Conservation (phyloP, 192 early-diverging fungal species). For the Coemansia sp. region DNA sequence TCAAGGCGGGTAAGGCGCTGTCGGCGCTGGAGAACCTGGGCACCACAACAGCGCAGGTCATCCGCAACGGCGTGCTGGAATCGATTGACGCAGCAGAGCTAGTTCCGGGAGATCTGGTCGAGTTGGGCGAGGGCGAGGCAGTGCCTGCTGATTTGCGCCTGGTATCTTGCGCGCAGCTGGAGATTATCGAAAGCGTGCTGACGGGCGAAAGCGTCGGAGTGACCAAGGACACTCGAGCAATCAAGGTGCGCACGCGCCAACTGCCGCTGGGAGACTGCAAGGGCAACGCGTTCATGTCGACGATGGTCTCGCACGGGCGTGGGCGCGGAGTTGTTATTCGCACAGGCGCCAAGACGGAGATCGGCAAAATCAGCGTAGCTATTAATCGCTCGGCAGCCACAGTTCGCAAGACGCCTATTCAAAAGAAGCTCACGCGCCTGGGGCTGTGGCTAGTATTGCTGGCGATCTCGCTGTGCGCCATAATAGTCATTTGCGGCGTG, state of each 20-base stretch:
- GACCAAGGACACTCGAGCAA: constrained; percentile 59
- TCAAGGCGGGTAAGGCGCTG: constrained; percentile 89
- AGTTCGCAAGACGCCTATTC: constrained; percentile 64
- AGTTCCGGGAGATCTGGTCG: constrained; percentile 88
- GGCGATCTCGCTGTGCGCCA: constrained; percentile 74
- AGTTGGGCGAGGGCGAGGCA: constrained; percentile 81
- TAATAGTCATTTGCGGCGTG: constrained; percentile 83
- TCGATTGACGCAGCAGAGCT: constrained; percentile 73
- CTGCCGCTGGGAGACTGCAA: constrained; percentile 88
- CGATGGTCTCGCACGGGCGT: constrained; percentile 84
- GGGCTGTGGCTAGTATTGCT: constrained; percentile 84
- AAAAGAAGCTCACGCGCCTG: constrained; percentile 72
- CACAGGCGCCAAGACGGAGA: constrained; percentile 85
- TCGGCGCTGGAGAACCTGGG: constrained; percentile 84
- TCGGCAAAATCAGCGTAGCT: constrained; percentile 90
- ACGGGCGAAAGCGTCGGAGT: constrained; percentile 75
- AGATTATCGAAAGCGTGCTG: constrained; percentile 68
- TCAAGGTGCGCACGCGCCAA: constrained; percentile 51
- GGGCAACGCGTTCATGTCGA: constrained; percentile 97
- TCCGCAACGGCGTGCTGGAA: constrained; percentile 73
- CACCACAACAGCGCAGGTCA: constrained; percentile 75
- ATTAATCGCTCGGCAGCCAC: constrained; percentile 64
- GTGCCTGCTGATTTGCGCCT: constrained; percentile 85
- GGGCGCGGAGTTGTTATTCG: constrained; percentile 91
- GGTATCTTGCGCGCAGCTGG: constrained; percentile 62